Conservation (phyloP, 139 green algal genomes). For the Picochlorum sp. region DNA sequence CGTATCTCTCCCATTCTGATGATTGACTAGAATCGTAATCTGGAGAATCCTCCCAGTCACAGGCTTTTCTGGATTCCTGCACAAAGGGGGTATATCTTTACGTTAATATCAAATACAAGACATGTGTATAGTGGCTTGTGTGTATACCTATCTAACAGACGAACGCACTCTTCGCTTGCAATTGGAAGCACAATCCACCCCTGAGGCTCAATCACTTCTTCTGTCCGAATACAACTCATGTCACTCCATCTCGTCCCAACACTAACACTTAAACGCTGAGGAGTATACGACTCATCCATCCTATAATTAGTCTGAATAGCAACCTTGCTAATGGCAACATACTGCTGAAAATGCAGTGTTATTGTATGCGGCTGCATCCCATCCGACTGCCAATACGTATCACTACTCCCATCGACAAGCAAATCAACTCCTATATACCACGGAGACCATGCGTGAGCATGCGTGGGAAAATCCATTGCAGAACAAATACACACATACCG, state of each 20-base stretch:
- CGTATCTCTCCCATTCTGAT: conserved; percentile 96
- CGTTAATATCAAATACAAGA: too few species aligned
- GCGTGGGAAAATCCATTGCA: too few species aligned
- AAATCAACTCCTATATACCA: conserved; percentile 77
- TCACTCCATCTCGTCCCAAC: conserved; percentile 72
- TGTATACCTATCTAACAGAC: background rate
- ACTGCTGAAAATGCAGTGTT: conserved; percentile 83
- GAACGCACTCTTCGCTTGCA: conserved; percentile 2
- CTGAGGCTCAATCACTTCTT: conserved; percentile 76
- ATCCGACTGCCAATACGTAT: conserved; percentile 96
- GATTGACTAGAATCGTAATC: conserved; percentile 77
- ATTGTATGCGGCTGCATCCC: conserved; percentile 86
- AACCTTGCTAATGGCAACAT: conserved; percentile 58
- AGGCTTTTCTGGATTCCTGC: background rate
- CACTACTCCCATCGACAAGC: conserved; percentile 74
- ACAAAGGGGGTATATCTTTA: background rate
- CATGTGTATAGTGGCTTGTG: background rate
- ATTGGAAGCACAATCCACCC: conserved; percentile 79
- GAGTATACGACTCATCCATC: conserved; percentile 95
- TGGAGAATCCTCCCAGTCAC: conserved; percentile 41
- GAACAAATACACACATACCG: conserved; percentile 26
- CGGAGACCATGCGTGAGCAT: too few species aligned
- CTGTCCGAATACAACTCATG: conserved; percentile 64
- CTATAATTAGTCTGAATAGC: conserved; percentile 86
- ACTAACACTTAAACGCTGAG: conserved; percentile 70